Evolutionary conservation across 257 asterid species (phyloP).

Genomic region (Paulownia fortunei): DNA sequence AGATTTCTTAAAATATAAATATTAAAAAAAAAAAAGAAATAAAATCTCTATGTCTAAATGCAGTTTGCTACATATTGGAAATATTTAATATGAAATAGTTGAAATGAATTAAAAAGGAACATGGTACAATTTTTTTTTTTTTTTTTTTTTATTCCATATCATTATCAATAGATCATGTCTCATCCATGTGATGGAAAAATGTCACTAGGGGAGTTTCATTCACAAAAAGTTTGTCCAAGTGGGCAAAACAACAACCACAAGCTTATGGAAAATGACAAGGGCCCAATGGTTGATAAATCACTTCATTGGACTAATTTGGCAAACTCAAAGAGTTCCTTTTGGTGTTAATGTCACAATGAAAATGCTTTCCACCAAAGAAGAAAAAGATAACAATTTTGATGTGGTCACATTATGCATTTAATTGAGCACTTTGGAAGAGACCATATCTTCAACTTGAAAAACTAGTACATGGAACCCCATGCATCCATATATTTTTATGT

Average conservation of each 20-base stretch:
- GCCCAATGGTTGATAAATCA: constrained; percentile 30
- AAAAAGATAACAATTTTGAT: constrained; percentile 24
- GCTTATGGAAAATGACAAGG: constrained; percentile 37
- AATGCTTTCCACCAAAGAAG: constrained; percentile 27
- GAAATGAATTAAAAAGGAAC: background rate
- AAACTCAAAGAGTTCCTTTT: constrained; percentile 35
- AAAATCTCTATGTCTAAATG: background rate
- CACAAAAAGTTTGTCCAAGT: constrained; percentile 20
- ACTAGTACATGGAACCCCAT: constrained; percentile 1
- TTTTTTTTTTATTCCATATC: constrained; percentile 12
- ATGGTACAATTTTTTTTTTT: too few relatives aligned
- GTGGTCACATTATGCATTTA: constrained; percentile 16
- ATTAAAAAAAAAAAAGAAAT: background rate
- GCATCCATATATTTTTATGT: background rate
- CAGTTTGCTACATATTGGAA: background rate
- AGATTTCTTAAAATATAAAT: background rate
- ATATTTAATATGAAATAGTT: background rate
- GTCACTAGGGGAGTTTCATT: background rate
- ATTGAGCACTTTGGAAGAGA: constrained; percentile 16
- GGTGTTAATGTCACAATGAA: constrained; percentile 29
- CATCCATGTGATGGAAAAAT: background rate
- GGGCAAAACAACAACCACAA: constrained; percentile 21
- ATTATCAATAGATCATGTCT: constrained; percentile 3
- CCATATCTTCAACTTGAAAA: constrained; percentile 23
- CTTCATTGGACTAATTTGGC: constrained; percentile 32